These are phyloP conservation scores for Yamadazyma buinensis DNA, from an alignment of 1,139 yeast genomes.

Conservation along the genomic window DNA sequence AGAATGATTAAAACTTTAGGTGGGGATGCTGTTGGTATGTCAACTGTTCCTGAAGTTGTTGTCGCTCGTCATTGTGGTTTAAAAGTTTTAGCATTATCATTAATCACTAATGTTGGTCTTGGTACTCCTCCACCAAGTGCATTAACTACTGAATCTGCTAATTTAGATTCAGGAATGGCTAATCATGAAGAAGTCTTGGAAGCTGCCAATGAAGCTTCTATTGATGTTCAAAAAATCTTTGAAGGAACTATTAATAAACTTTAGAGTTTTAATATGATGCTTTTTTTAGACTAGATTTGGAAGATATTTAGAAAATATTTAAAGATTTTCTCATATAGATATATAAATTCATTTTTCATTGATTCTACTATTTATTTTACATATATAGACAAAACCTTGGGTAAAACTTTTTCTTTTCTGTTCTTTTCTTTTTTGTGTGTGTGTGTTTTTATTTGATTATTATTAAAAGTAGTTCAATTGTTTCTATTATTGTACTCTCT, in stretches of 20 bases:
- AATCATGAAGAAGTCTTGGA: slow-evolving; percentile 86
- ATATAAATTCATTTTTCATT: too few relatives aligned
- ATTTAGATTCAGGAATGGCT: slow-evolving; percentile 76
- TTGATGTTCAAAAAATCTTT: slow-evolving; percentile 70
- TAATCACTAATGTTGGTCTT: slow-evolving; percentile 83
- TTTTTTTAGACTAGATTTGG: too few relatives aligned
- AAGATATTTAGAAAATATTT: too few relatives aligned
- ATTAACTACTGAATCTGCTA: slow-evolving; percentile 47
- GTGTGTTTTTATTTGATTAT: too few relatives aligned
- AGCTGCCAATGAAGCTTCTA: slow-evolving; percentile 75
- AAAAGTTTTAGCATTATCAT: slow-evolving; percentile 75
- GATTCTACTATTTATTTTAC: too few relatives aligned
- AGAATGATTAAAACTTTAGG: slow-evolving; percentile 69
- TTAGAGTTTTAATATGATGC: slow-evolving; percentile 8
- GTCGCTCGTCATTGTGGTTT: slow-evolving; percentile 88
- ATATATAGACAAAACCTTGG: too few relatives aligned
- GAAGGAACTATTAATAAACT: slow-evolving; percentile 51
- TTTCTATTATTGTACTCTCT: too few relatives aligned
- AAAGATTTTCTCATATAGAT: too few relatives aligned
- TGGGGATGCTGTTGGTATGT: slow-evolving; percentile 97
- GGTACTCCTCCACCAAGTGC: slow-evolving; percentile 76
- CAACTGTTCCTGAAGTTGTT: slow-evolving; percentile 93
- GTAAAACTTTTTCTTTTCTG: too few relatives aligned
- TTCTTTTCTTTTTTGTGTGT: too few relatives aligned
- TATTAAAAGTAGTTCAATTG: too few relatives aligned